Evolutionary conservation across 768 basidiomycete genomes (phyloP).

Genomic region (Mycena olivaceomarginata): DNA sequence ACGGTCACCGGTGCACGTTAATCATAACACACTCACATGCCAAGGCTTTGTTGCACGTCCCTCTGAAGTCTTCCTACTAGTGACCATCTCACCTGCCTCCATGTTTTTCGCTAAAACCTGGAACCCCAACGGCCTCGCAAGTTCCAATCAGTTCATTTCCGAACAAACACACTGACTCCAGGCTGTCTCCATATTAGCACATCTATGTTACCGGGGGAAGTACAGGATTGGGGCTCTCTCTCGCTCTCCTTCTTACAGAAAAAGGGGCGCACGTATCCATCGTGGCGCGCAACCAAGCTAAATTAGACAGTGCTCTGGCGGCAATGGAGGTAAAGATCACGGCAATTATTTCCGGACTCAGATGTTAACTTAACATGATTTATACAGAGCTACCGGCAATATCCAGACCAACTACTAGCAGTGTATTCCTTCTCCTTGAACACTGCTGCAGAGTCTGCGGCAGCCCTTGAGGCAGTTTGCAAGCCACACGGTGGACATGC

Average conservation of each 20-base stretch:
- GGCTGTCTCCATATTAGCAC: conserved; percentile 68
- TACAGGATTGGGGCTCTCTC: conserved; percentile 85
- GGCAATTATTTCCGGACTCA: too few relatives aligned
- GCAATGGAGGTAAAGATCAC: conserved; percentile 65
- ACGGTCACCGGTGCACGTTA: too few relatives aligned
- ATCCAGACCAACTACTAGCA: conserved; percentile 76
- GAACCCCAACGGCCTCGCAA: too few relatives aligned
- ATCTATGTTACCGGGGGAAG: conserved; percentile 92
- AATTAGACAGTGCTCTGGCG: conserved; percentile 75
- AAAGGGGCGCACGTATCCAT: conserved; percentile 91
- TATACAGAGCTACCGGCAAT: conserved; percentile 71
- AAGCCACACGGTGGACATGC: conserved; percentile 70
- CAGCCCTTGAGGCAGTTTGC: conserved; percentile 79
- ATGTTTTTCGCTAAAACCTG: too few relatives aligned
- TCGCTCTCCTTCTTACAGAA: conserved; percentile 79
- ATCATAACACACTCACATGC: too few relatives aligned
- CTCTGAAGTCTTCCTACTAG: too few relatives aligned
- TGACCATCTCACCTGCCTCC: too few relatives aligned
- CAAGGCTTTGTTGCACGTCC: too few relatives aligned
- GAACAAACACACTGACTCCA: too few relatives aligned
- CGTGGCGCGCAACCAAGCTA: conserved; percentile 84
- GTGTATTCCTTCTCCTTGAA: conserved; percentile 65
- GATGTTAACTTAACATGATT: too few relatives aligned
- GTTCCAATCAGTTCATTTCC: too few relatives aligned
- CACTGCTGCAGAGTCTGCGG: conserved; percentile 69